A percentile compares a stretch with the other conserved stretches of the same genome.
These are phyloP conservation scores for Suillus luteus DNA, from an alignment of 768 basidiomycete genomes.

Conservation along the genomic window DNA sequence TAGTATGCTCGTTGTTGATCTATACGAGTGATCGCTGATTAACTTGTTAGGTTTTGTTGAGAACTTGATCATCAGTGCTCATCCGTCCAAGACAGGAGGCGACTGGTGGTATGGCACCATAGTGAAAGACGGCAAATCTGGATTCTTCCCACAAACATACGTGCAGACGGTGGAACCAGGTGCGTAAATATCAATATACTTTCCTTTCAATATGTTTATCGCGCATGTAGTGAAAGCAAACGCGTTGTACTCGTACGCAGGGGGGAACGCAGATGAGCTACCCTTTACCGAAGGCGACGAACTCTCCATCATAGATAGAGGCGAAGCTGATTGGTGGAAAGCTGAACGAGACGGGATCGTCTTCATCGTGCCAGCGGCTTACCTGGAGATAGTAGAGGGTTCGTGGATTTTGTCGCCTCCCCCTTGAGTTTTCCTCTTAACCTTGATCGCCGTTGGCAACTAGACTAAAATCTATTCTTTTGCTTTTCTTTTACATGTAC, in stretches of 20 bases:
- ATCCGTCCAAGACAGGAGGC: conserved; percentile 82
- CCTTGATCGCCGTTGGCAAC: conserved; percentile 44
- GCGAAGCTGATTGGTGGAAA: conserved; percentile 96
- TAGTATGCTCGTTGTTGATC: conserved; percentile 41
- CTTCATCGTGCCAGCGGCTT: conserved; percentile 90
- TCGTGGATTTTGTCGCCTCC: conserved; percentile 61
- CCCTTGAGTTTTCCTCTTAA: conserved; percentile 58
- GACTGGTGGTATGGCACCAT: conserved; percentile 94
- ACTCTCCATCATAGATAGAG: conserved; percentile 77
- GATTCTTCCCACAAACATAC: conserved; percentile 91
- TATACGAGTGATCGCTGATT: conserved; percentile 2
- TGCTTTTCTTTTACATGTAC: conserved; percentile 48
- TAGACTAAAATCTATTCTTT: conserved; percentile 82
- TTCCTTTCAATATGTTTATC: conserved; percentile 5
- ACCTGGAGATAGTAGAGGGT: conserved; percentile 87
- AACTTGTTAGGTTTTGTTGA: conserved; percentile 66
- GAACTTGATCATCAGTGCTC: conserved; percentile 74
- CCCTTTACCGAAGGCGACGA: conserved; percentile 80
- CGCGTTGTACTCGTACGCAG: conserved; percentile 79
- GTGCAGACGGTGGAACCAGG: conserved; percentile 71
- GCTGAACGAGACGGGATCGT: conserved; percentile 84
- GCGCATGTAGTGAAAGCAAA: conserved; percentile 59
- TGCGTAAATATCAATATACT: conserved; percentile 29
- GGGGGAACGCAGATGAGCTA: conserved; percentile 76
- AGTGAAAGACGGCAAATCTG: conserved; percentile 63